A percentile compares a stretch with the other conserved stretches of the same genome.
Evolutionary conservation across 345 rosid genomes (phyloP).

Genomic region (Pistacia vera): DNA sequence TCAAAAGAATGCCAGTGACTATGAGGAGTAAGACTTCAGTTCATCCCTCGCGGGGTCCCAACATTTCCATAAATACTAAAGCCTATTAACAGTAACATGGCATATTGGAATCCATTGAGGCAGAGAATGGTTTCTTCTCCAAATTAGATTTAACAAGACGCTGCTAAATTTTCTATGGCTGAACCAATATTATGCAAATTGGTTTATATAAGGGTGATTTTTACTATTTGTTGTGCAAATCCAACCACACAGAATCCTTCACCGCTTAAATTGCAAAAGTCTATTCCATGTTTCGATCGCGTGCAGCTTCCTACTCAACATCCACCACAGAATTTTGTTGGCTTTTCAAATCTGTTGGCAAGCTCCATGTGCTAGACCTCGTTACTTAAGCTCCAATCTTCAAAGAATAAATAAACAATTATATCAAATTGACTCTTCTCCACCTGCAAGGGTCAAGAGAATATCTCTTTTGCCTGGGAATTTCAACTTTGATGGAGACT

Average conservation of each 20-base stretch:
- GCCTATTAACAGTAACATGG: background rate
- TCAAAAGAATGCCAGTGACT: background rate
- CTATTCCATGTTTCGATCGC: background rate
- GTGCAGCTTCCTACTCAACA: background rate
- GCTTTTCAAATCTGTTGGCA: constrained; percentile 9
- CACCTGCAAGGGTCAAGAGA: constrained; percentile 18
- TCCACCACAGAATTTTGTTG: background rate
- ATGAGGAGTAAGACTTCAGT: constrained; percentile 14
- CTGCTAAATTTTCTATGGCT: background rate
- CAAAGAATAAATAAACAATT: constrained; percentile 16
- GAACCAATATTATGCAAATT: background rate
- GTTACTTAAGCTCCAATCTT: background rate
- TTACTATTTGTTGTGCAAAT: background rate
- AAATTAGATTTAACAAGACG: background rate
- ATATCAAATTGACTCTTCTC: constrained; percentile 9
- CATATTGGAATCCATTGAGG: constrained; percentile 42
- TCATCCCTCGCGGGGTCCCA: constrained; percentile 19
- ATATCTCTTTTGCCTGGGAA: constrained; percentile 5
- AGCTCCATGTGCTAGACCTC: background rate
- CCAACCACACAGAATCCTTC: background rate
- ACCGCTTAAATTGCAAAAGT: background rate
- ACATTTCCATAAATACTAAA: background rate
- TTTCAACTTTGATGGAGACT: background rate
- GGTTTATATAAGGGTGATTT: constrained; percentile 15
- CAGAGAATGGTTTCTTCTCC: constrained; percentile 21